A percentile compares a stretch with the other conserved stretches of the same genome.
Evolutionary conservation across 1,284 basidiomycete species (phyloP).

Genomic region (Moesziomyces globuligerus): DNA sequence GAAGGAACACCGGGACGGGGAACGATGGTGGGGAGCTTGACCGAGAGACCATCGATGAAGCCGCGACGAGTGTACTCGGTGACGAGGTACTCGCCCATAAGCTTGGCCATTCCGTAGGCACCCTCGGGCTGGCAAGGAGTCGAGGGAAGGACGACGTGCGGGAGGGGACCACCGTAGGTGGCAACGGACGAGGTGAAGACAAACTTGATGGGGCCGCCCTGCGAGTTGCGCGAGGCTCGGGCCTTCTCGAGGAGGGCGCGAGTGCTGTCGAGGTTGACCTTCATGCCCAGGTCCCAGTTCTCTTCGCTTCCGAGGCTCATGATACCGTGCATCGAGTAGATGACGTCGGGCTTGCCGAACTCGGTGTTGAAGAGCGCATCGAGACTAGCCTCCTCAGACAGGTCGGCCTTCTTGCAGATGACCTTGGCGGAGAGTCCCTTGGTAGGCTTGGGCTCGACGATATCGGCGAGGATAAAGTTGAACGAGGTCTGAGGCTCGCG

Average conservation of each 20-base stretch:
- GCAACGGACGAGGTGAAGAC: conserved; percentile 38
- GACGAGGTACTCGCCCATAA: conserved; percentile 37
- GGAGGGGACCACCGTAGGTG: conserved; percentile 25
- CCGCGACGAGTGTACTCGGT: conserved; percentile 32
- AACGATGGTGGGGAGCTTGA: conserved; percentile 41
- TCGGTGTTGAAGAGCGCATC: conserved; percentile 26
- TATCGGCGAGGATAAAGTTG: conserved; percentile 36
- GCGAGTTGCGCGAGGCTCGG: conserved; percentile 7
- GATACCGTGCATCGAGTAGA: conserved; percentile 40
- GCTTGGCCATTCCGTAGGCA: conserved; percentile 30
- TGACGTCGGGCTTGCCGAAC: conserved; percentile 29
- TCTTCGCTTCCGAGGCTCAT: conserved; percentile 34
- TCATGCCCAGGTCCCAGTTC: conserved; percentile 32
- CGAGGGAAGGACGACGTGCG: conserved; percentile 23
- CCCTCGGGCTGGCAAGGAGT: conserved; percentile 32
- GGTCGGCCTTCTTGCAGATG: conserved; percentile 26
- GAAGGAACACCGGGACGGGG: conserved; percentile 32
- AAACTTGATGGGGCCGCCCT: conserved; percentile 18
- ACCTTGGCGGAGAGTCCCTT: conserved; percentile 11
- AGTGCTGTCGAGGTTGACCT: conserved; percentile 29
- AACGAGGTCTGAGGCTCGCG: conserved; percentile 21
- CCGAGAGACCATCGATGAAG: conserved; percentile 31
- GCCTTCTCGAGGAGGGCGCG: conserved; percentile 27
- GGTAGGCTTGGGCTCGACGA: conserved; percentile 24
- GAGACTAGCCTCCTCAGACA: conserved; percentile 7